A percentile compares a stretch with the other conserved stretches of the same genome.
Evolutionary conservation across 148 eudicot genomes (phyloP).

Genomic region (Rhododendron mucronatum): DNA sequence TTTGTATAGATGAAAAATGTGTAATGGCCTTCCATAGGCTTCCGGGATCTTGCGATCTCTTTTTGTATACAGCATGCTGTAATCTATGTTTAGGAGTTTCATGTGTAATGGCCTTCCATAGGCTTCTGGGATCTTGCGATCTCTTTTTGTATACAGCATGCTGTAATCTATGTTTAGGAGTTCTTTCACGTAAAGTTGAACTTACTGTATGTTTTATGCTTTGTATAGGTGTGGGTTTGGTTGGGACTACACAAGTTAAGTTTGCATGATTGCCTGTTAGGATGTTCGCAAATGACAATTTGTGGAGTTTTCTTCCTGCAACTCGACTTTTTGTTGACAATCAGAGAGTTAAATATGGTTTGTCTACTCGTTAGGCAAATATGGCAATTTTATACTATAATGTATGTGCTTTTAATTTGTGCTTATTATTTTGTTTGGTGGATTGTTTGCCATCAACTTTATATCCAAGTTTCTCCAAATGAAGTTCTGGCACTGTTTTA

Average conservation of each 20-base stretch:
- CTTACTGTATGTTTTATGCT: no score
- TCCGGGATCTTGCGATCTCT: slow-evolving; percentile 1
- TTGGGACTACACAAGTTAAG: slow-evolving; percentile 11
- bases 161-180: slow-evolving; percentile 32
- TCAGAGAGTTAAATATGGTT: background rate
- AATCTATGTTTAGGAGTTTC: no score
- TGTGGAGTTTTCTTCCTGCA: background rate
- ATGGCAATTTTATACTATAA: background rate
- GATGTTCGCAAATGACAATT: background rate
- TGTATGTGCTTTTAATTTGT: background rate
- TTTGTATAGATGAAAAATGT: slow-evolving; percentile 14
- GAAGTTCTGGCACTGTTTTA: no score
- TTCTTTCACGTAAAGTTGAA: background rate
- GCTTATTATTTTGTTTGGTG: background rate
- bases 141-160: background rate
- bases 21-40: background rate
- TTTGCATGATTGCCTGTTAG: slow-evolving; percentile 6
- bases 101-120: no score
- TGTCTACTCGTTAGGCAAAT: background rate
- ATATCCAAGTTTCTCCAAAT: background rate
- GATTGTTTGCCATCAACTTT: background rate
- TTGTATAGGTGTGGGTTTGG: background rate
- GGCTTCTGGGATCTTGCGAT: no score
- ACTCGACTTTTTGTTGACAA: background rate
- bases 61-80: slow-evolving; percentile 20